Evolutionary conservation across 164 flowering plant species (phyloP), one percentile per base, ranked within the genome.

Genomic region (Umbilicus rupestris): DNA sequence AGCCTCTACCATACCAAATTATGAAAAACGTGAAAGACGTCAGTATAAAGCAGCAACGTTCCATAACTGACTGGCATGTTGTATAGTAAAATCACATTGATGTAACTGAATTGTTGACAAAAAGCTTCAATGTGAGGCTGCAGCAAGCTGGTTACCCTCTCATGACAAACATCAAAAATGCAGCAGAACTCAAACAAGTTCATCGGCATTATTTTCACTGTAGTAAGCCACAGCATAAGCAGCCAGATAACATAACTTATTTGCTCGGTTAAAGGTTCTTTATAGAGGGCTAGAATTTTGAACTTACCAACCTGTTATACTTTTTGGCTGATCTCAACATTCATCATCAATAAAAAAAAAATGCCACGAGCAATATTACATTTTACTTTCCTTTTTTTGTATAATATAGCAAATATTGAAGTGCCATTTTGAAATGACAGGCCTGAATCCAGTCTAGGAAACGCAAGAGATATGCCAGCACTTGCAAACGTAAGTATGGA

Each of bases 1-100:
- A 93, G 67, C 69, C 94, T 84, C 98, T 93, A 77, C 52, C 33
- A 64, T 28, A 47, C 22, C 68, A 65, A 24, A 62, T 14, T 22
- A 24, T 58, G n/a, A 31, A 24, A 30, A 10, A 63, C 41, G 10
- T 10, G 2, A 62, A 30, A 31, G 8, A 62, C 15, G 65, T 62
- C 24, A 62, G 26, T 35, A 39, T 33, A 33, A 62, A 62, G n/a
- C 41, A 33, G 22, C 6, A 62, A 22, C 41, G 3, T 60, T 26
- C 28, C 2, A 2, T 20, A n/a, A 30, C 11, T 30, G 64, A 60
- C 12, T 30, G 20, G 12, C 30, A 57, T 14, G 49, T n/a, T 15
- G n/a, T 45, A 15, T 15, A 45, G 5, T 45, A 10, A 46, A 46
- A 19, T 20, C 26, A 49, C 26, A 49, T 17, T 46, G 26, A 20